A percentile compares a stretch with the other conserved stretches of the same genome.
Evolutionary conservation across 345 rosid species (phyloP).

Genomic region (Citrus inodora): DNA sequence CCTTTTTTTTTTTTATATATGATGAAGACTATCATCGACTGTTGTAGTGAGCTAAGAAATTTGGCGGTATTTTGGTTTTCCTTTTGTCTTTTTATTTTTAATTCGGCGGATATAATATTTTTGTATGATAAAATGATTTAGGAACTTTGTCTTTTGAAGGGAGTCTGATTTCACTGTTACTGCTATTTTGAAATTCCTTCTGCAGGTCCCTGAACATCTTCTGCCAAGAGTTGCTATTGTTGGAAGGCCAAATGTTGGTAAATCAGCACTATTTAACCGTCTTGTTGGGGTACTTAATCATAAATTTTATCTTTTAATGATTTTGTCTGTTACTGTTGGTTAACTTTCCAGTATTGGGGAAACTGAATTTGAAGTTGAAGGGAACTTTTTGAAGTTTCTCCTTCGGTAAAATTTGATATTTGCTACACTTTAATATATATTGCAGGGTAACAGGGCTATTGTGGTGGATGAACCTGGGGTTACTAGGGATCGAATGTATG

Average conservation of each 20-base stretch:
- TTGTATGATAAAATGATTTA: not conserved
- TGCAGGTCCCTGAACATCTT: slow-evolving; percentile 83
- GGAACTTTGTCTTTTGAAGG: not conserved
- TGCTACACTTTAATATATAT: not conserved
- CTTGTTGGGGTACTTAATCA: slow-evolving; percentile 71
- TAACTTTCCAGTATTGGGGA: not conserved
- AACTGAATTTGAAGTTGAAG: not conserved
- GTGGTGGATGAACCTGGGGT: slow-evolving; percentile 99
- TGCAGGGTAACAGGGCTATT: slow-evolving; percentile 80
- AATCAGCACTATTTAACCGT: slow-evolving; percentile 92
- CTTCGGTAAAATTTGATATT: not conserved
- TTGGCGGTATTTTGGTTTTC: not conserved
- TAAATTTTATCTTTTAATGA: not conserved
- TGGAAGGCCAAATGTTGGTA: slow-evolving; percentile 97
- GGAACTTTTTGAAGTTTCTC: not conserved
- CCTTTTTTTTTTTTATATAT: not conserved
- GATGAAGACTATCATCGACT: not conserved
- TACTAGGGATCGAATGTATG: slow-evolving; percentile 91
- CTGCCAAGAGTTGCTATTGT: slow-evolving; percentile 82
- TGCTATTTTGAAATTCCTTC: slow-evolving; percentile 16
- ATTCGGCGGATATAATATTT: not conserved
- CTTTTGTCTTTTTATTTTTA: not conserved
- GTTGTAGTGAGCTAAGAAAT: not conserved
- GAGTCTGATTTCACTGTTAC: not conserved
- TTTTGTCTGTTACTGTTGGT: not conserved